Conservation (phyloP, 2,329 filamentous ascomycete genomes). For the Samsoniella hepiali region DNA sequence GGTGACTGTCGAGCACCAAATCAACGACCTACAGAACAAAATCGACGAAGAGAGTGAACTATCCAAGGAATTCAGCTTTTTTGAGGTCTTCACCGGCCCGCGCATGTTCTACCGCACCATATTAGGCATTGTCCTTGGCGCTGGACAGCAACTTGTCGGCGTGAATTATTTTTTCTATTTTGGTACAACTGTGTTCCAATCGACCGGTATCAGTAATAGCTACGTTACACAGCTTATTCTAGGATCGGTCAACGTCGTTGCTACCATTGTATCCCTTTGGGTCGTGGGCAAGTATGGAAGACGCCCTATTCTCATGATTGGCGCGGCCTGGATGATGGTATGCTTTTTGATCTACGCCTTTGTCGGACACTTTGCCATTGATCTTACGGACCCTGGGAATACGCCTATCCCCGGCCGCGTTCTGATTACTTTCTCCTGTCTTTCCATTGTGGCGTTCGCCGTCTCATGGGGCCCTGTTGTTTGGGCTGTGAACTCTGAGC, state of each 20-base stretch:
- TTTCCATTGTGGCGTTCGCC: constrained; percentile 66
- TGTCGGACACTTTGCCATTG: constrained; percentile 45
- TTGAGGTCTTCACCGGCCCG: constrained; percentile 65
- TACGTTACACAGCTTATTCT: constrained; percentile 68
- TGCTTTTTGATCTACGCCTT: constrained; percentile 51
- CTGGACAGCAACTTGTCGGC: constrained; percentile 66
- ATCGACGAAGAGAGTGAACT: constrained; percentile 45
- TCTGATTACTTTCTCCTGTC: constrained; percentile 66
- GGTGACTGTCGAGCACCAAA: constrained; percentile 43
- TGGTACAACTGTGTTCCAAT: constrained; percentile 61
- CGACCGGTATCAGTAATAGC: constrained; percentile 62
- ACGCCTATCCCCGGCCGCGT: constrained; percentile 51
- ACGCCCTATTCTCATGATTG: constrained; percentile 59
- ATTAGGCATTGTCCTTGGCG: constrained; percentile 60
- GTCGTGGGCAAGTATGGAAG: constrained; percentile 64
- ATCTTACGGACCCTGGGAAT: constrained; percentile 39
- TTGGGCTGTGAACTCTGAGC: constrained; percentile 63
- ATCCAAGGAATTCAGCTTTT: constrained; percentile 45
- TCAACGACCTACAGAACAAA: constrained; percentile 51
- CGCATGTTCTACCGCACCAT: constrained; percentile 63
- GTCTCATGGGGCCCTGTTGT: constrained; percentile 68
- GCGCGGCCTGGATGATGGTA: constrained; percentile 58
- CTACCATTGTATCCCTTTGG: constrained; percentile 63
- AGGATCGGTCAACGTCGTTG: constrained; percentile 63
- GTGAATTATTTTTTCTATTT: constrained; percentile 69